These are phyloP conservation scores for Leishmania tarentolae DNA, from an alignment of 208 protist genomes.

Conservation along the genomic window DNA sequence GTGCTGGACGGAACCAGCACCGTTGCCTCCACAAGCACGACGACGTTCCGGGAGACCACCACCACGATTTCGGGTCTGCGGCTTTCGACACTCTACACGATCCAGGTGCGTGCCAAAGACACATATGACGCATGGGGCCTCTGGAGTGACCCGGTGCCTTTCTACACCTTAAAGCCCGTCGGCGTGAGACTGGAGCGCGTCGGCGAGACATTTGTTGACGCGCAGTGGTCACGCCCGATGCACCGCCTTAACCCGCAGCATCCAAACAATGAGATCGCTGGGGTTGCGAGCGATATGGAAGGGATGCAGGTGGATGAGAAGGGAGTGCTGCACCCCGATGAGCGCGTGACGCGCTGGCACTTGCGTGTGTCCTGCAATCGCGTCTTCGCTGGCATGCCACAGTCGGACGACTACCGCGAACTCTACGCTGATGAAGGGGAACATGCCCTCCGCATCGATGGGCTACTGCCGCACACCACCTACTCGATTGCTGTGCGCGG, in stretches of 20 bases:
- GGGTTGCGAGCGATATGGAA: slow-evolving; percentile 2
- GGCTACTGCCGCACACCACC: slow-evolving; percentile 62
- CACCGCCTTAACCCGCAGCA: slow-evolving; percentile 2
- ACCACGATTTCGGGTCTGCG: slow-evolving; percentile 69
- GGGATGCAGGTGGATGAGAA: slow-evolving; percentile 25
- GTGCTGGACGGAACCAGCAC: slow-evolving; percentile 63
- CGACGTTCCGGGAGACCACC: slow-evolving; percentile 66
- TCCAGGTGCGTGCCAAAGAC: slow-evolving; percentile 90
- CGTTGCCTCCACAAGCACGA: slow-evolving; percentile 55
- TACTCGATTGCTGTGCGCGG: slow-evolving; percentile 84
- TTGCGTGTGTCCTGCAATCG: slow-evolving; percentile 72
- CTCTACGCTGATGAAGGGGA: slow-evolving; percentile 59
- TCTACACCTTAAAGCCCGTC: slow-evolving; percentile 85
- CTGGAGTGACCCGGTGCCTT: slow-evolving; percentile 80
- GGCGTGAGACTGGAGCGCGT: slow-evolving; percentile 49
- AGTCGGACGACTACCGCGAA: slow-evolving; percentile 49
- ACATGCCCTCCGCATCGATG: slow-evolving; percentile 51
- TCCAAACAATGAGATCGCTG: neutral
- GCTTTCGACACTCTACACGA: slow-evolving; percentile 74
- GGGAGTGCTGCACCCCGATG: slow-evolving; percentile 60
- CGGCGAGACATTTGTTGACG: slow-evolving; percentile 85
- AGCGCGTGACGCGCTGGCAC: slow-evolving; percentile 82
- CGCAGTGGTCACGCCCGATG: slow-evolving; percentile 76
- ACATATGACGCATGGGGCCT: slow-evolving; percentile 92
- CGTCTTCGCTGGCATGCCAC: slow-evolving; percentile 73